These are phyloP conservation scores for Arthrobotrys megalospora DNA, from an alignment of 2,329 filamentous ascomycete species.

Conservation along the genomic window DNA sequence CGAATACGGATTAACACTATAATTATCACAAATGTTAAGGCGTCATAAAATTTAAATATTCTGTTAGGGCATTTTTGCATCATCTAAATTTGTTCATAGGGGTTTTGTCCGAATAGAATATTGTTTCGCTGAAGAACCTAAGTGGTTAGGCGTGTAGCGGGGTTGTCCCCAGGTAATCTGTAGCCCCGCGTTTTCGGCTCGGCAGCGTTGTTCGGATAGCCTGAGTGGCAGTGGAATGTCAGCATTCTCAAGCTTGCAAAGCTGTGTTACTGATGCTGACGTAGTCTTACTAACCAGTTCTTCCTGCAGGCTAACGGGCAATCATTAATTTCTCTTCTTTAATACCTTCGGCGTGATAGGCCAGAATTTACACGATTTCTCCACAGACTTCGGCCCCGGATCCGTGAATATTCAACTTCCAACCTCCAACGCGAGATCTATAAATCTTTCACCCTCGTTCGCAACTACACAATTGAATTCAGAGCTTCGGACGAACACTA, in stretches of 20 bases:
- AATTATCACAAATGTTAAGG: no score
- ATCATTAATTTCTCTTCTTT: neutral
- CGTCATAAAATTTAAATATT: no score
- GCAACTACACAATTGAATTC: neutral
- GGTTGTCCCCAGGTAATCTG: neutral
- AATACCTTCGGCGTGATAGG: constrained; percentile 10
- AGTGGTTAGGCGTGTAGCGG: neutral
- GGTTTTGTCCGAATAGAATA: no score
- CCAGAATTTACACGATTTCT: neutral
- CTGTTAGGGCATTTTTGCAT: no score
- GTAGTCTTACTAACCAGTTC: constrained; percentile 13
- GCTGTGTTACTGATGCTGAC: constrained; percentile 21
- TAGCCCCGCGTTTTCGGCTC: constrained; percentile 53
- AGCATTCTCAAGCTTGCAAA: constrained; percentile 20
- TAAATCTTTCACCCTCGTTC: constrained; percentile 7
- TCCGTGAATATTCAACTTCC: neutral
- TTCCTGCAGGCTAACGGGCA: no score
- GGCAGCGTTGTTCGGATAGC: constrained; percentile 55
- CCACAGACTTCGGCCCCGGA: constrained; percentile 14
- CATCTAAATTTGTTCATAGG: no score
- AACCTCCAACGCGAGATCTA: constrained; percentile 11
- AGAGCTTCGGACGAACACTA: no score
- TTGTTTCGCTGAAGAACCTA: no score
- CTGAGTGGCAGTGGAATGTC: constrained; percentile 1
- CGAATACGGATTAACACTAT: no score